A percentile compares a stretch with the other conserved stretches of the same genome.
Conservation (phyloP, 2,329 filamentous ascomycete genomes). For the Xylaria arbuscula region DNA sequence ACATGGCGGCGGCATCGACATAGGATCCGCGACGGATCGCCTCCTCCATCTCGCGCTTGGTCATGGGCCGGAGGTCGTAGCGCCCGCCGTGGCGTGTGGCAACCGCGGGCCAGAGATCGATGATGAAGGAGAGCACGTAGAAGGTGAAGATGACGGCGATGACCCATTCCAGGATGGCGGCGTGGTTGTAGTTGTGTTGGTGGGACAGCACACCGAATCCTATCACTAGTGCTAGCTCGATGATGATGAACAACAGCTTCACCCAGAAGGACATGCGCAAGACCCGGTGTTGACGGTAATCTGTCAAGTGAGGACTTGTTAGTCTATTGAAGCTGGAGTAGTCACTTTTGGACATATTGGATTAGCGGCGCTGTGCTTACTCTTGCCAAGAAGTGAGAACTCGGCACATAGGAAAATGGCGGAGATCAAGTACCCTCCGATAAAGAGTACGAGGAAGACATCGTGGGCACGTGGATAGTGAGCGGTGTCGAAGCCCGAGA, state of each 20-base stretch:
- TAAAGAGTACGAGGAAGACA: constrained; percentile 83
- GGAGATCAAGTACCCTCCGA: constrained; percentile 84
- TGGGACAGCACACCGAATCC: constrained; percentile 73
- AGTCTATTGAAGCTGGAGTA: constrained; percentile 6
- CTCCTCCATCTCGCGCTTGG: constrained; percentile 46
- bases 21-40: constrained; percentile 40
- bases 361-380: constrained; percentile 55
- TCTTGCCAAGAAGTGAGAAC: constrained; percentile 85
- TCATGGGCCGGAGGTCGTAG: constrained; percentile 42
- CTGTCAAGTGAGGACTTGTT: constrained; percentile 46
- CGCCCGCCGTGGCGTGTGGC: constrained; percentile 57
- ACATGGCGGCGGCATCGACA: constrained; percentile 23
- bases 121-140: constrained; percentile 86
- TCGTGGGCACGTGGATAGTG: constrained; percentile 75
- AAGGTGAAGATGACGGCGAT: constrained; percentile 88
- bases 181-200: constrained; percentile 66
- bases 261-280: constrained; percentile 85
- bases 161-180: constrained; percentile 82
- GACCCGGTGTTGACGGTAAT: constrained; percentile 79
- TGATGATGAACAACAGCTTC: constrained; percentile 84
- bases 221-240: constrained; percentile 79
- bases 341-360: background rate
- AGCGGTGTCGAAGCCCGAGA: constrained; percentile 88
- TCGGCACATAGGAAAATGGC: constrained; percentile 92
- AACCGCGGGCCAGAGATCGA: constrained; percentile 86